Conservation (phyloP, 352 stramenopile species). For the Globisporangium canariense region DNA sequence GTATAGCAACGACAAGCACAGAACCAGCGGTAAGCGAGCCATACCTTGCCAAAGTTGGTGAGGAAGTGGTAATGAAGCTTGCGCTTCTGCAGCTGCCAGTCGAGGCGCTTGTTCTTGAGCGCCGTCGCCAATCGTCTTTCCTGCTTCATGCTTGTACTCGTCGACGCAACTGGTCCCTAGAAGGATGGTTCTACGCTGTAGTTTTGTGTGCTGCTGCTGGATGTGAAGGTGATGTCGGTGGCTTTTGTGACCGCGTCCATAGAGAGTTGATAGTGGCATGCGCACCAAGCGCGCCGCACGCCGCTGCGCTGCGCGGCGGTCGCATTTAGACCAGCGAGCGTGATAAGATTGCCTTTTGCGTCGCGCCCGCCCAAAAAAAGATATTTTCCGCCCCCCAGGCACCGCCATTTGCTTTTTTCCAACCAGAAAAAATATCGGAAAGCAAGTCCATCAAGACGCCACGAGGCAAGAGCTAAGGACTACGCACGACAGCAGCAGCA, state of each 20-base stretch:
- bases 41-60: slow-evolving; percentile 52
- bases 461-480: slow-evolving; percentile 1
- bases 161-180: neutral
- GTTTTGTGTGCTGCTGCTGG: neutral
- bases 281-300: neutral
- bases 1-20: neutral
- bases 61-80: slow-evolving; percentile 56
- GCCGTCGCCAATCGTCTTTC: slow-evolving; percentile 16
- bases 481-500: neutral
- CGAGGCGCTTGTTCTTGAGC: slow-evolving; percentile 38
- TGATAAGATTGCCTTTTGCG: slow-evolving; percentile 4
- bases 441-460: slow-evolving; percentile 6
- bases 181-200: neutral
- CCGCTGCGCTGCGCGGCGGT: neutral
- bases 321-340: slow-evolving; percentile 6
- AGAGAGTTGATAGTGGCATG: neutral
- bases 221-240: neutral
- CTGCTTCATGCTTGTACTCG: slow-evolving; percentile 17
- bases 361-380: slow-evolving; percentile 5
- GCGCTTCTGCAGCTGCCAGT: slow-evolving; percentile 60
- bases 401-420: neutral
- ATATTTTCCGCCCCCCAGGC: neutral
- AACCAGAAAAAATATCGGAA: neutral
- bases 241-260: neutral
- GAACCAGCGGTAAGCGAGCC: neutral